These are phyloP conservation scores for Myxozyma kluyveri DNA, from an alignment of 805 yeast species.

Conservation along the genomic window DNA sequence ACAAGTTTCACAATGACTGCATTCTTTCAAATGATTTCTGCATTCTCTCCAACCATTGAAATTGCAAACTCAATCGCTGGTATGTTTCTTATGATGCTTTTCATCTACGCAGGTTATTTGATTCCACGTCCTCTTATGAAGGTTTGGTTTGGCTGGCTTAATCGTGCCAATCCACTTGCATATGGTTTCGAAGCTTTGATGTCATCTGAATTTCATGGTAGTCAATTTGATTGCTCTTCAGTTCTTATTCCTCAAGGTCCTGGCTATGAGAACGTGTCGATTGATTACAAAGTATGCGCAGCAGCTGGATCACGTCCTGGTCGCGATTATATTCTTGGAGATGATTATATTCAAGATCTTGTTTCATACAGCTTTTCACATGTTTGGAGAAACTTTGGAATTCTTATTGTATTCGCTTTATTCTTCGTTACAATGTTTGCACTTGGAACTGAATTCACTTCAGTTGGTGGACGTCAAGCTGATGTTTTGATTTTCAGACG, in stretches of 20 bases:
- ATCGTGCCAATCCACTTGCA: slow-evolving; percentile 55
- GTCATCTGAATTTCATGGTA: slow-evolving; percentile 61
- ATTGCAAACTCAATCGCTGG: slow-evolving; percentile 50
- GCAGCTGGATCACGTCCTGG: slow-evolving; percentile 63
- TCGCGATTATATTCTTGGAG: slow-evolving; percentile 52
- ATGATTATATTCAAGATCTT: slow-evolving; percentile 49
- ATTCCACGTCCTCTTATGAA: slow-evolving; percentile 59
- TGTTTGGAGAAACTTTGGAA: slow-evolving; percentile 80
- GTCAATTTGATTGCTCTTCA: slow-evolving; percentile 51
- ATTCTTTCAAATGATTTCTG: slow-evolving; percentile 46
- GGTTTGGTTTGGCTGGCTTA: slow-evolving; percentile 71
- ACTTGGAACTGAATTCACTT: slow-evolving; percentile 39
- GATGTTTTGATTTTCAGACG: slow-evolving; percentile 34
- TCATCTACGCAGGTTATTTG: slow-evolving; percentile 47
- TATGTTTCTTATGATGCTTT: slow-evolving; percentile 43
- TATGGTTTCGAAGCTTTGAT: slow-evolving; percentile 63
- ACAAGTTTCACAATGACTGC: slow-evolving; percentile 57
- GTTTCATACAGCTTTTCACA: slow-evolving; percentile 56
- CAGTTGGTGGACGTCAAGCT: slow-evolving; percentile 33
- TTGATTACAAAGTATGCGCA: slow-evolving; percentile 49
- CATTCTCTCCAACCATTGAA: slow-evolving; percentile 34
- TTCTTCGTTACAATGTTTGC: slow-evolving; percentile 39
- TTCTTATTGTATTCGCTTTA: slow-evolving; percentile 51
- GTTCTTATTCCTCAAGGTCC: slow-evolving; percentile 64
- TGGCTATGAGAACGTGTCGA: slow-evolving; percentile 45